Evolutionary conservation across 495 filamentous ascomycete genomes (phyloP), one percentile per base, ranked within the genome.

Genomic region (Penicillium simplicissimum): DNA sequence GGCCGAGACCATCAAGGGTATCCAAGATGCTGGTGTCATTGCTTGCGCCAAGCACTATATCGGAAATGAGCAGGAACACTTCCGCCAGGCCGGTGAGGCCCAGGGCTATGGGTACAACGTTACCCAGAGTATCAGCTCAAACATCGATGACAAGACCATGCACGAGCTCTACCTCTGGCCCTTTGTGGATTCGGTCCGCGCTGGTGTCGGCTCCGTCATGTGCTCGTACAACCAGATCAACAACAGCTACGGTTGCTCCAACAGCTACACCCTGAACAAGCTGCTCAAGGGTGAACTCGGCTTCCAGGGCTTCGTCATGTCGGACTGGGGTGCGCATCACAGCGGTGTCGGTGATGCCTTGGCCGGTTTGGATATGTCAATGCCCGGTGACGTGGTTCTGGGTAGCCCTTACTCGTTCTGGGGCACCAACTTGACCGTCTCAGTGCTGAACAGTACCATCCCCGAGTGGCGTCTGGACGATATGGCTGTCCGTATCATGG

Each of bases 151-250:
- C 75, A 88, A 85, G 71, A 96, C 94, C 3, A 85, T 98, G 85
- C 95, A 98, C 74, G 95, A 98, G 74, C 69, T 95, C 37, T 98
- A 98, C 70, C 81, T 97, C 11, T 98, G 95, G 80, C 90, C 90
- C 17, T 92, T 91, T 62, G 90, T 89, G 13, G 90, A 91, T 73
- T 84, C 87, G 13, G 84, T 91, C 48, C 82, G 84, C 55, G 87
- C 88, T 40, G 91, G 91, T 40, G 91, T 93, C 8, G 93, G 91
- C 28, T 84, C 90, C 14, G 69, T 97, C 63, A 97, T 98, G 95
- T 97, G 94, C 79, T 91, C 89, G 13, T 98, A 98, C 82, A 88
- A 95, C 57, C 91, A 95, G 71, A 77, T 87, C 71, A 90, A 90
- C 78, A 89, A 90, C 79, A 87, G 82, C 76, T 87, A 88, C 58